phyloP scores from a whole-genome alignment of 2,329 filamentous ascomycete genomes.

The Emergomyces orientalis region DNA sequence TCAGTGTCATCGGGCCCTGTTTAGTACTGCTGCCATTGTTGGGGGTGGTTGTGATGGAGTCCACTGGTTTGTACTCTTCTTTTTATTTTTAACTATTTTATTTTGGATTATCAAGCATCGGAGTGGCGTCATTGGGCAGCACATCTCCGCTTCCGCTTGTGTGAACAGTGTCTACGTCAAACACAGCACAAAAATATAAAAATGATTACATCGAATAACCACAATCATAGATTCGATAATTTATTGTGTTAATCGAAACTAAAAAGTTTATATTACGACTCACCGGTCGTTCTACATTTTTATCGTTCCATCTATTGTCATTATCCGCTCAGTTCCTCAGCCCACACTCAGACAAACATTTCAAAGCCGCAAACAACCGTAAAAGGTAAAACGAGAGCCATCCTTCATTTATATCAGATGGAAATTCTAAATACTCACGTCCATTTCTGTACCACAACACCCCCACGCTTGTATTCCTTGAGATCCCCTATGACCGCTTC shows the following conservation, averaged over 20 bases:
- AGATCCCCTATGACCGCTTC: slow-evolving; percentile 37
- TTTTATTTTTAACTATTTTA: not conserved
- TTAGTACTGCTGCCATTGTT: not conserved
- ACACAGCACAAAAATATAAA: not conserved
- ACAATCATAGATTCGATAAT: not conserved
- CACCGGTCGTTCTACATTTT: not conserved
- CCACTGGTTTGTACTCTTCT: not conserved
- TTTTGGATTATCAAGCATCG: not conserved
- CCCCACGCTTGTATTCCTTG: slow-evolving; percentile 42
- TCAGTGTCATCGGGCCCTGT: not conserved
- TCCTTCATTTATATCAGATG: not conserved
- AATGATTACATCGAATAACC: not conserved
- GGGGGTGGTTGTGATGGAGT: not conserved
- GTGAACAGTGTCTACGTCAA: not conserved
- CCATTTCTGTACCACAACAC: slow-evolving; percentile 45
- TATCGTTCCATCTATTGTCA: not conserved
- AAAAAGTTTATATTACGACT: no score
- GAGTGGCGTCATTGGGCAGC: not conserved
- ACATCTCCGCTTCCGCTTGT: not conserved
- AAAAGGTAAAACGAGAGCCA: not conserved
- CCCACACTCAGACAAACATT: no score
- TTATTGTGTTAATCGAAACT: not conserved
- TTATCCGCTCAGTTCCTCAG: no score
- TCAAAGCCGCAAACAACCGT: not conserved
- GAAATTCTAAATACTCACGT: slow-evolving; percentile 7